Base-by-base conservation (phyloP, 257 asterid genomes). In the Eucommia ulmoides region DNA sequence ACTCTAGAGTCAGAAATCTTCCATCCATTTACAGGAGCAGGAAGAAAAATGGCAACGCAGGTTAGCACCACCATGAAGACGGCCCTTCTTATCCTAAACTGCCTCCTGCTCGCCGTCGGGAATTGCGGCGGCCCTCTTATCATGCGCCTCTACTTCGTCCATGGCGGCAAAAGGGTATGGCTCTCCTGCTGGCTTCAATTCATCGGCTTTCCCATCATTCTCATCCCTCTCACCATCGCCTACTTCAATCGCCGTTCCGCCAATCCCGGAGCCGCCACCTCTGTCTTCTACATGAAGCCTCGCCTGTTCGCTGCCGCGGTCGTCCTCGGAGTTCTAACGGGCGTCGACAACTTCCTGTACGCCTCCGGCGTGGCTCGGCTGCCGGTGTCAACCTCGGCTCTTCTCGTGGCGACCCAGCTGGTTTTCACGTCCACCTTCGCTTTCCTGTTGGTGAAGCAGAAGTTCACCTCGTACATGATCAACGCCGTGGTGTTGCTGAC, bases 361-460 rank as follows among this genome's bases (percentile, higher is more conserved):
- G 69, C 77, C 1, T 45, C 52, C 53, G 81, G 81, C 7, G 54
- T 70, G 20, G 24, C 64, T 0, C 26, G 23, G 51, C 74, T 74
- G 41, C 81, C 81, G 25, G 69, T 74, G 20, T 70, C 77, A 41
- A 74, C 77, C 48, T 53, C 72, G 19, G 9, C 74, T 14, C 67
- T 74, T 17, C 42, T 74, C 35, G 9, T 55, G 35, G 66, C 81
- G 12, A 50, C 72, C 56, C 77, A 74, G 65, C 72, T 74, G 51
- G 65, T 52, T 3, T 74, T 74, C 72, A 66, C 74, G 68, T 64
- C 80, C 56, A 41, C 19, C 33, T 73, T 73, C 51, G 67, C 80
- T 0, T 69, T 33, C 20, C 23, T 69, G 0, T 19, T 73, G 1
- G 80, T 69, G 52, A 35, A 42, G 65, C 80, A 69, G 62, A 49